Evolutionary conservation across 768 basidiomycete genomes (phyloP).

Genomic region (Pisolithus microcarpus): DNA sequence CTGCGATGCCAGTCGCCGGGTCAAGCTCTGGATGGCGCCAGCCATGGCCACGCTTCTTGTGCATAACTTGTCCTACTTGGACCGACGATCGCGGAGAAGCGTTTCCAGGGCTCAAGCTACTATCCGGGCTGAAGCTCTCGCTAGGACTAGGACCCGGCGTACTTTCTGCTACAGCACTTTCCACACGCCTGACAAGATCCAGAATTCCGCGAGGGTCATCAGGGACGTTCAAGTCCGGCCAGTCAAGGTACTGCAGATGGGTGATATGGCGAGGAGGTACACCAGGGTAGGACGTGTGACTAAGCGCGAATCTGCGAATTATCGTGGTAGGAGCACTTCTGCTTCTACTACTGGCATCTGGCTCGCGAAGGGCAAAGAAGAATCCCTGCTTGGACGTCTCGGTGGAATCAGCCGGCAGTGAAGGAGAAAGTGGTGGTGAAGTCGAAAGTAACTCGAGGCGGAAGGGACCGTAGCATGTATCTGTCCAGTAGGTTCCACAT

Average conservation of each 20-base stretch:
- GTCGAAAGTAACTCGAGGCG: conserved; percentile 47
- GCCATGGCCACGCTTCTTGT: conserved; percentile 11
- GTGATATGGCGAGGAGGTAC: conserved; percentile 59
- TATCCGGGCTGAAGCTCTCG: conserved; percentile 11
- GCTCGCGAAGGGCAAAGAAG: conserved; percentile 33
- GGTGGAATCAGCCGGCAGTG: conserved; percentile 26
- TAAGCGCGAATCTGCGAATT: conserved; percentile 62
- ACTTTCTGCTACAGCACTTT: conserved; percentile 20
- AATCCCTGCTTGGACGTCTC: conserved; percentile 25
- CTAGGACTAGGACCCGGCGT: conserved; percentile 24
- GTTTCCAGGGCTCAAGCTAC: conserved; percentile 14
- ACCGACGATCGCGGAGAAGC: conserved; percentile 11
- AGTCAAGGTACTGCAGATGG: conserved; percentile 89
- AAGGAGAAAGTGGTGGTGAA: conserved; percentile 30
- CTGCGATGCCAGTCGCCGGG: conserved; percentile 46
- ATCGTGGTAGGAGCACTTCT: conserved; percentile 29
- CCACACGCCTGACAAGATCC: conserved; percentile 67
- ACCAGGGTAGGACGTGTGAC: conserved; percentile 52
- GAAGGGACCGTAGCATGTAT: conserved; percentile 62
- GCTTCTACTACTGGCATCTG: conserved; percentile 7
- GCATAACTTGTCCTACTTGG: conserved; percentile 11
- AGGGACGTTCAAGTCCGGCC: conserved; percentile 97
- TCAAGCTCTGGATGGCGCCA: conserved; percentile 42
- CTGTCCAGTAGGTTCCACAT: conserved; percentile 86
- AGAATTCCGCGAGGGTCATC: conserved; percentile 72